Conservation (phyloP, 208 protist species). For the Crithidia brevicula region DNA sequence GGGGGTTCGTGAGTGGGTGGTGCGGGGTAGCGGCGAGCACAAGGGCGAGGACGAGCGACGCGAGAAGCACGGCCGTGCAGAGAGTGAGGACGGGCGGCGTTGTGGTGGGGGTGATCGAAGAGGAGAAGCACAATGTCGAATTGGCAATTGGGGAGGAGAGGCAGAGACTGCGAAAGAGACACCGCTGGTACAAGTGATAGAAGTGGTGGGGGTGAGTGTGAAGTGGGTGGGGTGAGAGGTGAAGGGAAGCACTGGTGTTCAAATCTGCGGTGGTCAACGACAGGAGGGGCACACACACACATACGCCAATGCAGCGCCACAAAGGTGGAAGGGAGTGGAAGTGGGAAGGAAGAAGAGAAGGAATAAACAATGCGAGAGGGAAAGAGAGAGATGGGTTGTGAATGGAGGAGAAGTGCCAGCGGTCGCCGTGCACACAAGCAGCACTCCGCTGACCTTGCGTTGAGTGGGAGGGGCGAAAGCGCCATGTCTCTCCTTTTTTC, state of each 20-base stretch:
- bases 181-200: no score
- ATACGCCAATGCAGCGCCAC: no score
- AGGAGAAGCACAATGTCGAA: conserved; percentile 33
- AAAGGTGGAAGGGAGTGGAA: neutral
- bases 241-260: neutral
- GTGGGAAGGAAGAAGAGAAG: neutral
- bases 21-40: neutral
- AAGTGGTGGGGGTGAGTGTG: neutral
- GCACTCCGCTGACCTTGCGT: no score
- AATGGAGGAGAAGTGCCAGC: no score
- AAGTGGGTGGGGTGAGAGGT: neutral
- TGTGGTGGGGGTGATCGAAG: conserved; percentile 49
- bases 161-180: neutral
- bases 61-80: neutral
- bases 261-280: neutral
- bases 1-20: neutral
- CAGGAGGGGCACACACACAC: no score
- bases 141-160: neutral
- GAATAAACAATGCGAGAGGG: neutral
- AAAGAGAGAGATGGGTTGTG: neutral
- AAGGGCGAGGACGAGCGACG: conserved; percentile 5
- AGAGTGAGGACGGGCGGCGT: conserved; percentile 28
- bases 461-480: no score
- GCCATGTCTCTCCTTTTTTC: no score
- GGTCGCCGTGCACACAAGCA: no score